Conservation (phyloP, 2,329 filamentous ascomycete genomes). For the Emergomyces pasteurianus region DNA sequence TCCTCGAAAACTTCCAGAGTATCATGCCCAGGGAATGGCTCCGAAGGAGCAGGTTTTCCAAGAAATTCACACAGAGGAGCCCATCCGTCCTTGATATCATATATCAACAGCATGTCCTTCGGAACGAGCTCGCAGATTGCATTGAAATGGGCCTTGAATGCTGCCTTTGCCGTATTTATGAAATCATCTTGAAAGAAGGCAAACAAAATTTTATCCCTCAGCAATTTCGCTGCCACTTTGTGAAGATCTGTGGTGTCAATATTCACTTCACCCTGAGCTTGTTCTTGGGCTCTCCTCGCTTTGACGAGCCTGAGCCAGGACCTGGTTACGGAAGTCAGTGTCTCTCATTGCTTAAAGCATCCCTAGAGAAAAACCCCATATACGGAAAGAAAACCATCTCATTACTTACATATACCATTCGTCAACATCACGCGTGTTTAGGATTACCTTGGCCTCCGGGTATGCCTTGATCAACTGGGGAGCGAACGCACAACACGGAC, state of each 20-base stretch:
- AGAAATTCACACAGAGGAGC: constrained; percentile 44
- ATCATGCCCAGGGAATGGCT: constrained; percentile 25
- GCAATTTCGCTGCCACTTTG: background rate
- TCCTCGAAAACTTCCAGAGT: background rate
- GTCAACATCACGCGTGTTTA: constrained; percentile 55
- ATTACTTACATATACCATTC: constrained; percentile 44
- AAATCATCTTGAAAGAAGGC: constrained; percentile 51
- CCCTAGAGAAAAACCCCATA: background rate
- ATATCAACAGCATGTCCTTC: constrained; percentile 41
- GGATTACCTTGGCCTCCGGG: constrained; percentile 58
- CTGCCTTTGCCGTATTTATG: constrained; percentile 50
- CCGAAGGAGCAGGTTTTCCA: constrained; percentile 39
- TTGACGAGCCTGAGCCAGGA: background rate
- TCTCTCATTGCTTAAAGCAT: background rate
- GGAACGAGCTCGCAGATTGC: constrained; percentile 39
- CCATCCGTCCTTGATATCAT: constrained; percentile 44
- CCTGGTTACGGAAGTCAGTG: background rate
- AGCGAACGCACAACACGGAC: constrained; percentile 55
- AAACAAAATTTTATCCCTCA: background rate
- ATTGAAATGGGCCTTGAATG: constrained; percentile 47
- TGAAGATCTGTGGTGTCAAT: background rate
- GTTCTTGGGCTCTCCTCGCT: background rate
- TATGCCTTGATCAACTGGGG: constrained; percentile 62
- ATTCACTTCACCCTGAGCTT: background rate
- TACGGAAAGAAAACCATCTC: background rate